These are phyloP conservation scores for Venturia pyrina DNA, from an alignment of 2,329 filamentous ascomycete species.

Conservation along the genomic window DNA sequence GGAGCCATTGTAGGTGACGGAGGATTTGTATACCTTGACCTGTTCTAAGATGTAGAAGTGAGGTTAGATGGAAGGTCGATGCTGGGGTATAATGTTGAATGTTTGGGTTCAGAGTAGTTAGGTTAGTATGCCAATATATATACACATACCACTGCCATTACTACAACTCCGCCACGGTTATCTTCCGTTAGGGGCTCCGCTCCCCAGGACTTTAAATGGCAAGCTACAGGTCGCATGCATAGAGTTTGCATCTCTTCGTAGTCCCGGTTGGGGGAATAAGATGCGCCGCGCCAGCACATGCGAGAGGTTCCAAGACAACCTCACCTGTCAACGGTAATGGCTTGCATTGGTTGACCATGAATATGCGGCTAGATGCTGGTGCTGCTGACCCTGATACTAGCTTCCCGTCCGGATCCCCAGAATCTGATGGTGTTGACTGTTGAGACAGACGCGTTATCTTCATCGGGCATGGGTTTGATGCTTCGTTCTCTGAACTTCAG, in stretches of 20 bases:
- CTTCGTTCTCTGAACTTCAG: not conserved
- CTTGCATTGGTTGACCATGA: not conserved
- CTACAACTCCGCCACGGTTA: not conserved
- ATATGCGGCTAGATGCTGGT: not conserved
- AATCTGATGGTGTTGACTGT: not conserved
- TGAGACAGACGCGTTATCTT: not conserved
- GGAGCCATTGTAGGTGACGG: conserved; percentile 12
- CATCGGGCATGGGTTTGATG: not conserved
- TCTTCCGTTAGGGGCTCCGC: not conserved
- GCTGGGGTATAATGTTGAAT: not conserved
- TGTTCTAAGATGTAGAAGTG: not conserved
- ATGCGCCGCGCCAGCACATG: not conserved
- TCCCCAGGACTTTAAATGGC: not conserved
- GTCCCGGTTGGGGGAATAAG: not conserved
- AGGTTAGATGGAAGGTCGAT: not conserved
- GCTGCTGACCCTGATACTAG: not conserved
- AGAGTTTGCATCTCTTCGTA: not conserved
- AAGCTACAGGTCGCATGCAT: not conserved
- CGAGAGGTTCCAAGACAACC: not conserved
- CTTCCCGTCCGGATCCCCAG: not conserved
- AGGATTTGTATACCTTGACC: not conserved
- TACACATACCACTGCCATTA: not conserved
- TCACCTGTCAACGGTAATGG: not conserved
- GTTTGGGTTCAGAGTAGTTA: not conserved
- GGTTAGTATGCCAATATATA: not conserved